Evolutionary conservation across 2,329 filamentous ascomycete species (phyloP).

Genomic region (Stagonosporopsis cucurbitacearum): DNA sequence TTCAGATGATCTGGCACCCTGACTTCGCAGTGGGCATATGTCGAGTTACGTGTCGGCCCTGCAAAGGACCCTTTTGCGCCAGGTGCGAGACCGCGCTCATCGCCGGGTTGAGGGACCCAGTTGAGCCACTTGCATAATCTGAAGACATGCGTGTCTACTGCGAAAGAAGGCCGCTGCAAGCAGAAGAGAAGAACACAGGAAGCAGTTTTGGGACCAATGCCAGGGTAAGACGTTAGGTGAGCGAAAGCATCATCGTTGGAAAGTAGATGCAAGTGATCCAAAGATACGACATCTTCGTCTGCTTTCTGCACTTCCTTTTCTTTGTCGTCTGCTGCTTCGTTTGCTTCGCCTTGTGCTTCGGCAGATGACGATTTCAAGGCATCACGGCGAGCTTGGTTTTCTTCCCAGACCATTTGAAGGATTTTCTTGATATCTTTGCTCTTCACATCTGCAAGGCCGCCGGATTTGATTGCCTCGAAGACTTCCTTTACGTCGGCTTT

Average conservation of each 20-base stretch:
- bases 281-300: conserved; percentile 66
- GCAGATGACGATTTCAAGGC: conserved; percentile 52
- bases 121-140: conserved; percentile 67
- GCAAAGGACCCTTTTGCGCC: conserved; percentile 51
- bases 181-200: conserved; percentile 71
- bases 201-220: conserved; percentile 71
- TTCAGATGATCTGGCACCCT: conserved; percentile 67
- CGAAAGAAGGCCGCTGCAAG: conserved; percentile 67
- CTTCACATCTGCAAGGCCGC: conserved; percentile 75
- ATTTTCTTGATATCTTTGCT: conserved; percentile 75
- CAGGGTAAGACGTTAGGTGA: conserved; percentile 64
- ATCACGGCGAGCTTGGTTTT: conserved; percentile 66
- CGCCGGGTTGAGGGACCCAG: conserved; percentile 61
- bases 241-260: conserved; percentile 64
- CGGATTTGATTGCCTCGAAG: conserved; percentile 71
- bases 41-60: conserved; percentile 57
- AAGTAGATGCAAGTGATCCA: conserved; percentile 66
- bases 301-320: conserved; percentile 64
- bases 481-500: conserved; percentile 65
- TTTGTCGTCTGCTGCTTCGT: conserved; percentile 60
- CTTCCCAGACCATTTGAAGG: conserved; percentile 72
- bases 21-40: conserved; percentile 67
- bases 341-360: conserved; percentile 49
- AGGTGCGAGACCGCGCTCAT: conserved; percentile 40
- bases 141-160: conserved; percentile 72